These are phyloP conservation scores for Inga oerstediana DNA, from an alignment of 306 rosid genomes.

Conservation along the genomic window DNA sequence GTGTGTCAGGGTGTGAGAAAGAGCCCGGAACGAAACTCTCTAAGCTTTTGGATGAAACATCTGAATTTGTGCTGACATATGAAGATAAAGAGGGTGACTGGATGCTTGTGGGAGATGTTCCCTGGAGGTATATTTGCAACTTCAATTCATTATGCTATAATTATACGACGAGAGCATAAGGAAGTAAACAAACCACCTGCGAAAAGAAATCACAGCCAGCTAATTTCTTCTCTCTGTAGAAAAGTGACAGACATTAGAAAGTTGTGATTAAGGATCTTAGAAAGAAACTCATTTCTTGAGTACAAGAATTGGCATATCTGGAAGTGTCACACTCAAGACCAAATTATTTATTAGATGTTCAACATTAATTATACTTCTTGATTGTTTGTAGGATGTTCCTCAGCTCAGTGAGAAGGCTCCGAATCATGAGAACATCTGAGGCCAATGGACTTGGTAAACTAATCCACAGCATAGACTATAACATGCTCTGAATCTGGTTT, in stretches of 20 bases:
- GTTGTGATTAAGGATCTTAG: neutral
- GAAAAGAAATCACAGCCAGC: neutral
- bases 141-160: neutral
- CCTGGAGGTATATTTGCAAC: conserved; percentile 56
- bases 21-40: conserved; percentile 44
- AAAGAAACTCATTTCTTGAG: neutral
- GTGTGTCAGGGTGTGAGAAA: conserved; percentile 39
- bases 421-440: conserved; percentile 76
- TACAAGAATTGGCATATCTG: neutral
- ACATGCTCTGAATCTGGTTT: conserved; percentile 5
- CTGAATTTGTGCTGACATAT: conserved; percentile 76
- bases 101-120: conserved; percentile 86
- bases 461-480: neutral
- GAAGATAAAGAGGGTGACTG: conserved; percentile 79
- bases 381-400: conserved; percentile 60
- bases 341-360: neutral
- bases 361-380: neutral
- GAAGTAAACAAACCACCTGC: neutral
- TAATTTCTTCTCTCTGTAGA: neutral
- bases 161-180: neutral
- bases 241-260: neutral
- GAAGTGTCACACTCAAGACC: neutral
- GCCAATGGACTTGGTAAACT: conserved; percentile 71
- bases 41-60: conserved; percentile 66
- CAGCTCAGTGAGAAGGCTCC: conserved; percentile 69